Evolutionary conservation across 2,329 filamentous ascomycete genomes (phyloP).

Genomic region (Pezicula radicicola): DNA sequence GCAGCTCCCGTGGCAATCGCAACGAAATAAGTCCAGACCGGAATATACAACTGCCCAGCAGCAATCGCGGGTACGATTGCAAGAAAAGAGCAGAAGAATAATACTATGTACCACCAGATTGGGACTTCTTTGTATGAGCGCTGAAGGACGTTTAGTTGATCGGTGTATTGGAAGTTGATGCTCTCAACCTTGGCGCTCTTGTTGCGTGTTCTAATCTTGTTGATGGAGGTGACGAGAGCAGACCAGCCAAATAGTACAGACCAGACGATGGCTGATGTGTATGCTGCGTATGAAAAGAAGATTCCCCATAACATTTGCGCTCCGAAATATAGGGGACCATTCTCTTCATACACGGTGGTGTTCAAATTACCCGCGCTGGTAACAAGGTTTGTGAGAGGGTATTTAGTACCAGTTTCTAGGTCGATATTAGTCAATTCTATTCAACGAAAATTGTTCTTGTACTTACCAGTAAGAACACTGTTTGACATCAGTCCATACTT

Average conservation of each 20-base stretch:
- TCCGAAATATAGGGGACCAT: conserved; percentile 55
- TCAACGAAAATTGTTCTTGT: neutral
- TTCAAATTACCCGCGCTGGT: conserved; percentile 29
- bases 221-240: conserved; percentile 42
- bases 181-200: conserved; percentile 25
- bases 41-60: conserved; percentile 52
- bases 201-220: conserved; percentile 38
- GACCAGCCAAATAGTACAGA: conserved; percentile 52
- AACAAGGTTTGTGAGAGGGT: conserved; percentile 31
- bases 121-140: conserved; percentile 56
- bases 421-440: conserved; percentile 3
- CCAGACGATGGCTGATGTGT: conserved; percentile 56
- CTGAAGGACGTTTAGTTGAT: conserved; percentile 57
- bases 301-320: conserved; percentile 55
- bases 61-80: conserved; percentile 49
- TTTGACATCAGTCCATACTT: conserved; percentile 57
- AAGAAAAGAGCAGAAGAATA: conserved; percentile 48
- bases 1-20: conserved; percentile 51
- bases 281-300: conserved; percentile 59
- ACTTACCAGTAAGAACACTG: conserved; percentile 45
- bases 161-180: conserved; percentile 54
- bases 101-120: conserved; percentile 51
- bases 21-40: conserved; percentile 57
- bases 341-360: conserved; percentile 40
- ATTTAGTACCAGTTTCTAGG: conserved; percentile 28